Percentiles rank a stretch among this genome's conserved stretches.
Evolutionary conservation across 345 rosid species (phyloP).

Genomic region (Eucalyptus virginea): DNA sequence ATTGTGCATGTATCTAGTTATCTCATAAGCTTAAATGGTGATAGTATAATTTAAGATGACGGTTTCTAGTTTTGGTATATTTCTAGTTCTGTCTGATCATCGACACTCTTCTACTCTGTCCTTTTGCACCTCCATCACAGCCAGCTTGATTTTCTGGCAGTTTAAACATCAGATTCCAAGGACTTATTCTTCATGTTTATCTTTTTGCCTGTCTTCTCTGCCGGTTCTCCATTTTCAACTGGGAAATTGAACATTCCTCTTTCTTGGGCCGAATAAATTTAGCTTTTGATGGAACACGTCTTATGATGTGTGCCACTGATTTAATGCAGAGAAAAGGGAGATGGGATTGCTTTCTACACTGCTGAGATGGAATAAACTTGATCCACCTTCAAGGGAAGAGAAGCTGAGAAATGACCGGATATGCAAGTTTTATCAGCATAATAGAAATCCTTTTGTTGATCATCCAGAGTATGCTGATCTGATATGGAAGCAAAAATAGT

Average conservation of each 20-base stretch:
- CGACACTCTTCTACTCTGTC: not conserved
- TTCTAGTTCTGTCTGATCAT: not conserved
- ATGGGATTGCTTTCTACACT: constrained; percentile 7
- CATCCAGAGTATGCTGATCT: constrained; percentile 4
- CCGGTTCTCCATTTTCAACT: not conserved
- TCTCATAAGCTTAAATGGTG: not conserved
- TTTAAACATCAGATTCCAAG: not conserved
- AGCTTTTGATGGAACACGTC: not conserved
- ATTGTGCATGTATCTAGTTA: not conserved
- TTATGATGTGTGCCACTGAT: not conserved
- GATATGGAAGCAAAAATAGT: not conserved
- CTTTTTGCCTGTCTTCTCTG: not conserved
- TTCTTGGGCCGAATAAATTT: not conserved
- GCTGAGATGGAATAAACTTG: not conserved
- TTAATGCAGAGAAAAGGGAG: not conserved
- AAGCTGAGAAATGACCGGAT: constrained; percentile 3
- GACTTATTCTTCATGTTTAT: not conserved
- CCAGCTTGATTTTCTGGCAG: not conserved
- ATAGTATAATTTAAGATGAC: not conserved
- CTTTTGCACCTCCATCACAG: not conserved
- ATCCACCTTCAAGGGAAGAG: constrained; percentile 3
- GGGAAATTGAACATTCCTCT: not conserved
- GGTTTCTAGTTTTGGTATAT: not conserved
- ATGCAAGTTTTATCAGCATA: constrained; percentile 3
- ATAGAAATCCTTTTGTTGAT: constrained; percentile 1